Conservation (phyloP, 1,139 yeast species). For the Pichia sp. region DNA sequence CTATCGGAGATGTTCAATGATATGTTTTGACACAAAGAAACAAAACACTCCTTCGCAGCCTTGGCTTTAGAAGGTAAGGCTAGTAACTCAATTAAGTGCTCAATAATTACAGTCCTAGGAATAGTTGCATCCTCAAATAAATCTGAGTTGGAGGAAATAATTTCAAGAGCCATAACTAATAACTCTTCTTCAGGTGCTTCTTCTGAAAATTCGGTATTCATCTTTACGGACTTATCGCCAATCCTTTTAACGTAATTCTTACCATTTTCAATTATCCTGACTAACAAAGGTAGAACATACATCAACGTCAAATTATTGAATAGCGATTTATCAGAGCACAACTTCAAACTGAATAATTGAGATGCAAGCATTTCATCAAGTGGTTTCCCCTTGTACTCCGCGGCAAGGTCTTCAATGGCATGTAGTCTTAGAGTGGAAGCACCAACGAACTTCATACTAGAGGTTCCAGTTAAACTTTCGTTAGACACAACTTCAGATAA, state of each 20-base stretch:
- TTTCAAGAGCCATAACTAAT: slow-evolving; percentile 69
- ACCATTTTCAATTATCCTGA: slow-evolving; percentile 59
- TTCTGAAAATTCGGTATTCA: slow-evolving; percentile 60
- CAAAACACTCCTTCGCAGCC: slow-evolving; percentile 75
- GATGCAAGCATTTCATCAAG: slow-evolving; percentile 49
- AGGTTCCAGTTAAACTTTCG: slow-evolving; percentile 23
- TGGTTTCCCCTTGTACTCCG: slow-evolving; percentile 46
- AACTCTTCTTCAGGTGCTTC: slow-evolving; percentile 90
- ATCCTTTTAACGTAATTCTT: slow-evolving; percentile 48
- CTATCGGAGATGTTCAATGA: slow-evolving; percentile 51
- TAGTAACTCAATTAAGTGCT: slow-evolving; percentile 62
- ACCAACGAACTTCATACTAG: slow-evolving; percentile 40
- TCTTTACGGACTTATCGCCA: slow-evolving; percentile 36
- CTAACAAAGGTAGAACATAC: slow-evolving; percentile 70
- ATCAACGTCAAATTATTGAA: slow-evolving; percentile 66
- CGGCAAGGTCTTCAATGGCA: slow-evolving; percentile 40
- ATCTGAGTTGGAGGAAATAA: slow-evolving; percentile 72
- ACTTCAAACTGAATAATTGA: slow-evolving; percentile 64
- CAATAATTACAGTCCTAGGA: slow-evolving; percentile 64
- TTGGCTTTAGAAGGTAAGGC: slow-evolving; percentile 74
- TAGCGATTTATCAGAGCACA: slow-evolving; percentile 67
- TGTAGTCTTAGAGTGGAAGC: slow-evolving; percentile 60
- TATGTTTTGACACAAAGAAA: slow-evolving; percentile 69
- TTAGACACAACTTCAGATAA: slow-evolving; percentile 30
- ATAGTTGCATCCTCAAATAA: slow-evolving; percentile 61